Conservation (phyloP, 2,329 filamentous ascomycete species). For the Allantophomopsis lycopodina region DNA sequence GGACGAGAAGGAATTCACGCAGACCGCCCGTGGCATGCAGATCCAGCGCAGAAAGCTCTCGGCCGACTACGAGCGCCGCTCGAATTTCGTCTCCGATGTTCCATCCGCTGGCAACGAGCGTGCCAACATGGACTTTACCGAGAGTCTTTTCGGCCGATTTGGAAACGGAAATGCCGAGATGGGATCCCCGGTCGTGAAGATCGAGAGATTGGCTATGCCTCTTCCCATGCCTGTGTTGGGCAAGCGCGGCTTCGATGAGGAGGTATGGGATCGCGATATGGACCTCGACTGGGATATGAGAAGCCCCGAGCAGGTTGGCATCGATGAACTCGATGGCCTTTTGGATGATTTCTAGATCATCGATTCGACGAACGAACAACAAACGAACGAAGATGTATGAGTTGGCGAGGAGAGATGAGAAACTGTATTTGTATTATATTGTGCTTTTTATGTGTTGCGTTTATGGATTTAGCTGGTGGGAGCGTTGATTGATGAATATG, state of each 20-base stretch:
- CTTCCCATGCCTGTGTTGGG: slow-evolving; percentile 16
- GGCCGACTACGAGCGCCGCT: not conserved
- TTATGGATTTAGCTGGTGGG: too few relatives aligned
- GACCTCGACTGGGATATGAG: slow-evolving; percentile 45
- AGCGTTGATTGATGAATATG: too few relatives aligned
- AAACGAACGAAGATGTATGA: too few relatives aligned
- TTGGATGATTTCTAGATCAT: slow-evolving; percentile 46
- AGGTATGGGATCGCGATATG: slow-evolving; percentile 15
- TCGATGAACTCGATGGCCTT: slow-evolving; percentile 85
- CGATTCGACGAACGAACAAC: not conserved
- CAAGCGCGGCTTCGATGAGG: slow-evolving; percentile 31
- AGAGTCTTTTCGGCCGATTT: slow-evolving; percentile 14
- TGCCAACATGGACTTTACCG: slow-evolving; percentile 10
- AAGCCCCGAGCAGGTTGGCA: slow-evolving; percentile 78
- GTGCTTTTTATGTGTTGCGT: too few relatives aligned
- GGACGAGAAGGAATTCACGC: slow-evolving; percentile 93
- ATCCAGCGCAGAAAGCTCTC: slow-evolving; percentile 39
- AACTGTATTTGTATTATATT: too few relatives aligned
- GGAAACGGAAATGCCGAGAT: slow-evolving; percentile 21
- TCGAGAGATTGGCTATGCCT: slow-evolving; percentile 17
- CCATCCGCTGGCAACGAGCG: slow-evolving; percentile 14
- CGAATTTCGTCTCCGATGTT: slow-evolving; percentile 31
- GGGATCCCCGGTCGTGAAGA: slow-evolving; percentile 41
- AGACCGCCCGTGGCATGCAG: slow-evolving; percentile 78
- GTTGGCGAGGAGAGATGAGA: too few relatives aligned